Evolutionary conservation across 73 alveolate genomes (phyloP), one percentile per base, ranked within the genome.

Genomic region (Breviolum minutum): DNA sequence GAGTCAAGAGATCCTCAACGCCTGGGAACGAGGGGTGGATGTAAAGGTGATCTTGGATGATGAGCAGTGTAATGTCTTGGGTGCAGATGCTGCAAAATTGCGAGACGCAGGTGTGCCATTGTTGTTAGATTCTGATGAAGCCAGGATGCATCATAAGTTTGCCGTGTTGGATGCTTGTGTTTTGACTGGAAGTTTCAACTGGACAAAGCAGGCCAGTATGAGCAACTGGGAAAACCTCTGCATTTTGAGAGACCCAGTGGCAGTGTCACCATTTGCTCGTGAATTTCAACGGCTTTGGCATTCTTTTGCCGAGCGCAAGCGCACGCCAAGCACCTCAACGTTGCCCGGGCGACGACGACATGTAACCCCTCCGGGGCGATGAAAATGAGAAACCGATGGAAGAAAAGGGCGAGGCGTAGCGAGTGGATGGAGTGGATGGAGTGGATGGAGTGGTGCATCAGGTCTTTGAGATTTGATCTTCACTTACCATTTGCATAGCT

Each of bases 221-320:
- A 92, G 88, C 54, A 92, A 92, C 89, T 92, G 97, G 97, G 97
- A 92, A 29, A 92, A 92, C n/a, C 22, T 92, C 32, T 92, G 97
- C 80, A 92, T 92, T 40, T 83, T 92, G 40, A 29, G 97, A 14
- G 97, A 92, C 60, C 90, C 97, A 32, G 70, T 73, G 12, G 90
- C 86, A 16, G 89, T 92, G 8, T 24, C 88, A 29, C 63, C 97
- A 13, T 92, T n/a, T 27, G 89, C 97, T 11, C 29, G 8, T 20
- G 90, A 92, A 26, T 92, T 92, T 29, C 63, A 22, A 22, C 22
- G 70, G 16, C 77, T 92, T 19, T 92, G 97, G 97, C 66, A 19
- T 12, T 77, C 27, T 66, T 92, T 92, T 68, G 7, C 60, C n/a
- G 60, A 11, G 27, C 69, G 69, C 24, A 9, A 80, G 24, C 10